Conservation (phyloP, 2,329 filamentous ascomycete species). For the Verticillium albo-atrum region DNA sequence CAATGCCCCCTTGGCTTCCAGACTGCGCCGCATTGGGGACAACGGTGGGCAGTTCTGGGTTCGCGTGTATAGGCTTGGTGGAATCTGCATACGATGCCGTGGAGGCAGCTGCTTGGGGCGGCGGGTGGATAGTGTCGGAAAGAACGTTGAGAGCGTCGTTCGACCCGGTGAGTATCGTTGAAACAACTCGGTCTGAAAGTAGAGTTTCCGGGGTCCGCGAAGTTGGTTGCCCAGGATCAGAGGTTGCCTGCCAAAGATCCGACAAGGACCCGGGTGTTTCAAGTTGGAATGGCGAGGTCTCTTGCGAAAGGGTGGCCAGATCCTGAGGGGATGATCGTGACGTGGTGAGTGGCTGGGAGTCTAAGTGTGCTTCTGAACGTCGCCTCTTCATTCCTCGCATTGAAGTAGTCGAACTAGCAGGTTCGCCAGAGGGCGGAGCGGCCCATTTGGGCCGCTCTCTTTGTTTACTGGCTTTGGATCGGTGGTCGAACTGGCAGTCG, state of each 20-base stretch:
- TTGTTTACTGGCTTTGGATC: conserved; percentile 4
- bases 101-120: conserved; percentile 3
- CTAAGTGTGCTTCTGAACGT: no score
- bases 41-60: background rate
- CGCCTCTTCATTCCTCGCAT: no score
- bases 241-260: no score
- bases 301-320: no score
- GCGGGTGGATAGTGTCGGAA: conserved; percentile 1
- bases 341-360: no score
- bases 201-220: background rate
- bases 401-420: background rate
- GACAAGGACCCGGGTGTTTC: no score
- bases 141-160: conserved; percentile 4
- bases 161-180: conserved; percentile 3
- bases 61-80: no score
- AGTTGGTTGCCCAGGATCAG: no score
- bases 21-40: background rate
- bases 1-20: background rate
- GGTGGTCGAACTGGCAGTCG: conserved; percentile 7
- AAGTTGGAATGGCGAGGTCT: no score
- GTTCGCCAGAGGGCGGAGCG: background rate
- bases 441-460: conserved; percentile 8
- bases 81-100: background rate
- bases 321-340: no score
- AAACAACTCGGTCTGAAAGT: conserved; percentile 2